A percentile compares a stretch with the other conserved stretches of the same genome.
Conservation (phyloP, 306 rosid species). For the Cucurbita moschata region DNA sequence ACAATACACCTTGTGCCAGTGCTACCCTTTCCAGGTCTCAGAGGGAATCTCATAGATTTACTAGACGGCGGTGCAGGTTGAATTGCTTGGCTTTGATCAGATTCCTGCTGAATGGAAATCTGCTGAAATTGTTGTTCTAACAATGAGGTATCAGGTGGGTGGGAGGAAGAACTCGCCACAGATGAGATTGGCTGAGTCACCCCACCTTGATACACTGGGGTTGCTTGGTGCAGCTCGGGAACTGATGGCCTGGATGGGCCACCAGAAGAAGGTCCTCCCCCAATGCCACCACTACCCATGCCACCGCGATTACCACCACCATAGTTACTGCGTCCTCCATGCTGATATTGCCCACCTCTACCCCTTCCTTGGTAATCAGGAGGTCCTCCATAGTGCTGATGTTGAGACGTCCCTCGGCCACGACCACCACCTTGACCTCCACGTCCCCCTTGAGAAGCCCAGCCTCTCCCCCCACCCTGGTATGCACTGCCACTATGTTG, state of each 20-base stretch:
- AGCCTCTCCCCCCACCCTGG: constrained; percentile 67
- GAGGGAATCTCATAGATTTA: constrained; percentile 82
- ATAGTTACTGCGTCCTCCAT: constrained; percentile 55
- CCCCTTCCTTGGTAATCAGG: constrained; percentile 73
- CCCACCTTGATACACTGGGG: constrained; percentile 51
- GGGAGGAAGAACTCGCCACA: constrained; percentile 59
- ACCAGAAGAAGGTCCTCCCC: constrained; percentile 43
- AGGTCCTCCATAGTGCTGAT: constrained; percentile 52
- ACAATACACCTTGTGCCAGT: constrained; percentile 49
- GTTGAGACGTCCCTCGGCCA: constrained; percentile 38
- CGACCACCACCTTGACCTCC: constrained; percentile 32
- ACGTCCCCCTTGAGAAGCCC: constrained; percentile 56
- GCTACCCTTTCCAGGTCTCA: constrained; percentile 83
- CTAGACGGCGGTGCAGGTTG: constrained; percentile 48
- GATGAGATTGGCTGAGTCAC: constrained; percentile 30
- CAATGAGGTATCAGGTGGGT: constrained; percentile 22
- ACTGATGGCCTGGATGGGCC: constrained; percentile 51
- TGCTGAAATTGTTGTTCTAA: constrained; percentile 24
- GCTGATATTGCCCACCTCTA: constrained; percentile 67
- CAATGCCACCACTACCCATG: constrained; percentile 32
- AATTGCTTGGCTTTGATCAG: constrained; percentile 22
- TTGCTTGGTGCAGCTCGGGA: constrained; percentile 99
- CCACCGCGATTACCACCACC: constrained; percentile 42
- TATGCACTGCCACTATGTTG: constrained; percentile 43
- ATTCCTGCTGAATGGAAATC: constrained; percentile 26